Evolutionary conservation across 306 rosid species (phyloP).

Genomic region (Trifolium repens): DNA sequence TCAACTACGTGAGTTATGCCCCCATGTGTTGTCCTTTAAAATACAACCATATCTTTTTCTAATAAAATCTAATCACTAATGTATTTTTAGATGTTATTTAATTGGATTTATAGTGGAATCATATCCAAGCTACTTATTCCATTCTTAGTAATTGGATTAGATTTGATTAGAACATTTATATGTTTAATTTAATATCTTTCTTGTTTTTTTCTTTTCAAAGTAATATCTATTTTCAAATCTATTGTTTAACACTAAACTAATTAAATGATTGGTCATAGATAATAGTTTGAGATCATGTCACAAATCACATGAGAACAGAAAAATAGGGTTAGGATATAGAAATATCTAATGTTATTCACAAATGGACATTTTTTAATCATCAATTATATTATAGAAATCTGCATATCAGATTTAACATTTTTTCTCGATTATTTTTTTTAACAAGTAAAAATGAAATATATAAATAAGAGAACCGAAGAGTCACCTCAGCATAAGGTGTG

Average conservation of each 20-base stretch:
- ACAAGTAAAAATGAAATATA: no score
- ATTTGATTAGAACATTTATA: background rate
- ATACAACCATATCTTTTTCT: conserved; percentile 46
- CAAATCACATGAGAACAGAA: background rate
- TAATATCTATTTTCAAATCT: background rate
- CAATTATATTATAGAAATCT: no score
- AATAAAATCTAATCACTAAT: background rate
- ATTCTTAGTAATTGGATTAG: background rate
- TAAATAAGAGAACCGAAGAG: no score
- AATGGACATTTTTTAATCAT: no score
- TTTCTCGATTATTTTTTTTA: no score
- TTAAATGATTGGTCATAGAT: no score
- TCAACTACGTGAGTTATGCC: conserved; percentile 34
- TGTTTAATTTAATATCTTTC: background rate
- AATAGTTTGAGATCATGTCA: background rate
- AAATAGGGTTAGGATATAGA: background rate
- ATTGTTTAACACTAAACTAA: background rate
- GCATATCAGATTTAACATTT: no score
- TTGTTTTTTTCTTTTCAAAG: no score
- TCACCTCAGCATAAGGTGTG: no score
- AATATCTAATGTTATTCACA: no score
- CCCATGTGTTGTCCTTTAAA: conserved; percentile 49
- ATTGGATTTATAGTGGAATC: background rate
- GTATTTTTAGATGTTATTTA: background rate
- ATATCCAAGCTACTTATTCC: background rate